A percentile compares a stretch with the other conserved stretches of the same genome.
Evolutionary conservation across 2,329 filamentous ascomycete species (phyloP).

Genomic region (Cucurbitaria berberidis): DNA sequence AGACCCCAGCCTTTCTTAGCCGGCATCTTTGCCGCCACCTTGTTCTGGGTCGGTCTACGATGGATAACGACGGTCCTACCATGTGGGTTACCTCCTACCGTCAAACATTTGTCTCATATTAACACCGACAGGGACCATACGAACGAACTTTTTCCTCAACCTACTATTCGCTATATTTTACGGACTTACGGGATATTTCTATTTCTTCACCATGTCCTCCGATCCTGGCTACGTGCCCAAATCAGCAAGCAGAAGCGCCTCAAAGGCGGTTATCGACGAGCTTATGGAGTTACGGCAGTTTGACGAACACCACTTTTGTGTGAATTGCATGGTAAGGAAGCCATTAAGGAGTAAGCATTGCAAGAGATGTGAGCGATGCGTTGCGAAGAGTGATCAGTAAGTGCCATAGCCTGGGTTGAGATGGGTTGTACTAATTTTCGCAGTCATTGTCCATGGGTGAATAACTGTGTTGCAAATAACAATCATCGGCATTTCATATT

Average conservation of each 20-base stretch:
- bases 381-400: constrained; percentile 96
- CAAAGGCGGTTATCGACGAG: constrained; percentile 87
- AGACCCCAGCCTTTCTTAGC: constrained; percentile 80
- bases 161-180: constrained; percentile 72
- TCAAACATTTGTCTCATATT: constrained; percentile 25
- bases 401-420: constrained; percentile 44
- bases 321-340: constrained; percentile 91
- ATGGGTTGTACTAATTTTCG: constrained; percentile 21
- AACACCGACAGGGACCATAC: constrained; percentile 65
- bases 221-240: constrained; percentile 96
- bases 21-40: constrained; percentile 86
- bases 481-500: constrained; percentile 96
- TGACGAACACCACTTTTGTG: constrained; percentile 92
- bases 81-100: constrained; percentile 56
- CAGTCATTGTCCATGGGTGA: constrained; percentile 96
- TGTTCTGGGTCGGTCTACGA: constrained; percentile 79
- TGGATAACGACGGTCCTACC: constrained; percentile 79
- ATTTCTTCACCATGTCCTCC: constrained; percentile 80
- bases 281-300: constrained; percentile 85
- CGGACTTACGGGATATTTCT: constrained; percentile 80
- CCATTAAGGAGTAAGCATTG: constrained; percentile 96
- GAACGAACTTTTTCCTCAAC: constrained; percentile 74
- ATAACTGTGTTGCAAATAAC: constrained; percentile 94
- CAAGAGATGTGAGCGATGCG: constrained; percentile 85
- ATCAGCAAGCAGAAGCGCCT: constrained; percentile 84